Evolutionary conservation across 768 basidiomycete genomes (phyloP).

Genomic region (Leucocoprinus sp.): DNA sequence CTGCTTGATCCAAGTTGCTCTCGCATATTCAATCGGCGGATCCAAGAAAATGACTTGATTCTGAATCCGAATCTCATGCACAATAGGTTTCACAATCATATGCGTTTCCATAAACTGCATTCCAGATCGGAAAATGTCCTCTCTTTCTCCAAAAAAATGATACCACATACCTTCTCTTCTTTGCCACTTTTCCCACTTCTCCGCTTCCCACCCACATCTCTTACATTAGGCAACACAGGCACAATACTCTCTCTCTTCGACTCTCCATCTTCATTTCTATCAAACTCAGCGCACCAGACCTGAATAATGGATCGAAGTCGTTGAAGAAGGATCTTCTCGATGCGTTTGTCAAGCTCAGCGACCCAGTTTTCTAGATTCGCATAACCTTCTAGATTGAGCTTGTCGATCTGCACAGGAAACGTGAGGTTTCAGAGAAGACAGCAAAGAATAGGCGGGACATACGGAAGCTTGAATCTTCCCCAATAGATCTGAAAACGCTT

Average conservation of each 20-base stretch:
- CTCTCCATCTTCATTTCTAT: constrained; percentile 62
- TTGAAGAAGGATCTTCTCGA: constrained; percentile 72
- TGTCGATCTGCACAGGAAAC: constrained; percentile 80
- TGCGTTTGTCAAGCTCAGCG: constrained; percentile 69
- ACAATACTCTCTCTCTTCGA: constrained; percentile 48
- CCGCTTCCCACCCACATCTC: constrained; percentile 58
- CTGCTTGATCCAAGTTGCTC: constrained; percentile 82
- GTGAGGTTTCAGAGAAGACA: background rate
- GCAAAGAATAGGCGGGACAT: constrained; percentile 19
- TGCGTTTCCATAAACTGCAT: constrained; percentile 60
- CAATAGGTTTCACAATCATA: constrained; percentile 75
- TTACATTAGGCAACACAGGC: constrained; percentile 20
- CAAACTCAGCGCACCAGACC: constrained; percentile 86
- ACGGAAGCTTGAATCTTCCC: constrained; percentile 80
- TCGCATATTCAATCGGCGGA: constrained; percentile 92
- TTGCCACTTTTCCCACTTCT: constrained; percentile 62
- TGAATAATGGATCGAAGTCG: constrained; percentile 73
- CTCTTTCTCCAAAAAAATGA: background rate
- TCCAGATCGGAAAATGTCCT: background rate
- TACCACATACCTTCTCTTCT: constrained; percentile 62
- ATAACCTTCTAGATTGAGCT: constrained; percentile 92
- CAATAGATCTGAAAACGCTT: constrained; percentile 76
- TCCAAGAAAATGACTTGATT: constrained; percentile 99
- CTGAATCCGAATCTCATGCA: constrained; percentile 96
- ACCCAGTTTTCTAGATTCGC: constrained; percentile 93